Evolutionary conservation across 73 alveolate species (phyloP).

Genomic region (Tetrahymena elliotti): DNA sequence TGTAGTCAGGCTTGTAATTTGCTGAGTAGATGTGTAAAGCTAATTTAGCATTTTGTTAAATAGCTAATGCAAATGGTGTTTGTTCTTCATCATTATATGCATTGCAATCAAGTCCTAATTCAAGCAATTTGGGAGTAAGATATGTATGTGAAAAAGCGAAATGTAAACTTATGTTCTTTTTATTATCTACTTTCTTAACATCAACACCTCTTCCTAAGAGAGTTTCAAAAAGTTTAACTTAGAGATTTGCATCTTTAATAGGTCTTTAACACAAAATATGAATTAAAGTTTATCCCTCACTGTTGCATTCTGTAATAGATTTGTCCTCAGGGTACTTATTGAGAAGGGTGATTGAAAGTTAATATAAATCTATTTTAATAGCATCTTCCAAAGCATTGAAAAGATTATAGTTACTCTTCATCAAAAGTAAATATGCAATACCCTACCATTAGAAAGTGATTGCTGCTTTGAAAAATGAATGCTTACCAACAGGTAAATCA

Average conservation of each 20-base stretch:
- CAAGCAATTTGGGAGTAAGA: slow-evolving; percentile 28
- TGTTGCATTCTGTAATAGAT: slow-evolving; percentile 27
- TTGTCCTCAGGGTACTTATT: slow-evolving; percentile 47
- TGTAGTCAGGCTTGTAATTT: background rate
- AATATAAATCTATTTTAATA: slow-evolving; percentile 48
- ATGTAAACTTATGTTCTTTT: slow-evolving; percentile 55
- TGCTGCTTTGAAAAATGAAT: slow-evolving; percentile 28
- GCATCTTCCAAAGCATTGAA: slow-evolving; percentile 71
- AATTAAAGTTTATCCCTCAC: slow-evolving; percentile 46
- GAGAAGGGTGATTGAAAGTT: slow-evolving; percentile 53
- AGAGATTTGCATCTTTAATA: background rate
- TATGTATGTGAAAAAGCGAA: slow-evolving; percentile 42
- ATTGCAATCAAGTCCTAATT: slow-evolving; percentile 14
- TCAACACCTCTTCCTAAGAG: slow-evolving; percentile 47
- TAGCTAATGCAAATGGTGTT: slow-evolving; percentile 29
- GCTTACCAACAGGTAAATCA: background rate
- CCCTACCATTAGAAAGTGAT: slow-evolving; percentile 54
- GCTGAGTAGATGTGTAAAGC: background rate
- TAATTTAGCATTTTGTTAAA: background rate
- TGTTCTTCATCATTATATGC: background rate
- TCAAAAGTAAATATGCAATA: slow-evolving; percentile 58
- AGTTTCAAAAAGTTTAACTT: slow-evolving; percentile 29
- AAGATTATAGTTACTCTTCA: slow-evolving; percentile 45
- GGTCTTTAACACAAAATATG: slow-evolving; percentile 39
- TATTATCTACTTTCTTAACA: slow-evolving; percentile 34